Evolutionary conservation across 352 stramenopile genomes (phyloP).

Genomic region (Thalassiosira hispida): DNA sequence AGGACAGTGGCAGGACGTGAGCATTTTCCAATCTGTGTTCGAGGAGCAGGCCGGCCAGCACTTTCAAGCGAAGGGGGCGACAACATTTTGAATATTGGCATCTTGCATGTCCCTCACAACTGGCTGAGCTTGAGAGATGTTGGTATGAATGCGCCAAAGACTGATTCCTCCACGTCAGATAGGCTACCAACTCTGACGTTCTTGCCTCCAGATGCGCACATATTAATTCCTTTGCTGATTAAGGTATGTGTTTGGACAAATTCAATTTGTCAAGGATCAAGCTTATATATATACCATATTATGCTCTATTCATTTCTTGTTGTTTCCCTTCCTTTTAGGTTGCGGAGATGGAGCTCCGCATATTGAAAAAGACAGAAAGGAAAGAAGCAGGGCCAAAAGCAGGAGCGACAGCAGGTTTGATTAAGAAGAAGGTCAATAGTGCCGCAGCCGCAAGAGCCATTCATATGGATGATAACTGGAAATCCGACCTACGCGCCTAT

Average conservation of each 20-base stretch:
- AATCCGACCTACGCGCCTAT: constrained; percentile 74
- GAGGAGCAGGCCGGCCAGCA: constrained; percentile 59
- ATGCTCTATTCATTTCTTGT: neutral
- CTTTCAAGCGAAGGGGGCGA: constrained; percentile 53
- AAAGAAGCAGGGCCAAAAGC: constrained; percentile 36
- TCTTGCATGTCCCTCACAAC: constrained; percentile 67
- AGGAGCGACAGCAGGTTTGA: constrained; percentile 35
- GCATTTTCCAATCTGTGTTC: constrained; percentile 70
- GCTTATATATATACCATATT: no score
- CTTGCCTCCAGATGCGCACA: constrained; percentile 77
- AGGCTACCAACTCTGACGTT: constrained; percentile 68
- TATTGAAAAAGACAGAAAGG: constrained; percentile 62
- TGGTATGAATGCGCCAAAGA: constrained; percentile 21
- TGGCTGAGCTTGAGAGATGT: constrained; percentile 40
- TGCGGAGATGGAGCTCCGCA: constrained; percentile 67
- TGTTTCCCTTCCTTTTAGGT: constrained; percentile 17
- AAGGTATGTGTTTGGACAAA: constrained; percentile 1
- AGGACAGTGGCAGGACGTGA: constrained; percentile 39
- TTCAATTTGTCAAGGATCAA: neutral
- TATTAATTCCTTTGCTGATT: constrained; percentile 75
- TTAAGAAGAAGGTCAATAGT: constrained; percentile 44
- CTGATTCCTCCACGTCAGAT: constrained; percentile 16
- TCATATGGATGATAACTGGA: constrained; percentile 73
- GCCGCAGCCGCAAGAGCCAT: constrained; percentile 45
- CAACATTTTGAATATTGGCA: constrained; percentile 76